Evolutionary conservation across 2,329 filamentous ascomycete genomes (phyloP), one percentile per base, ranked within the genome.

Genomic region (Hansfordia pulvinata): DNA sequence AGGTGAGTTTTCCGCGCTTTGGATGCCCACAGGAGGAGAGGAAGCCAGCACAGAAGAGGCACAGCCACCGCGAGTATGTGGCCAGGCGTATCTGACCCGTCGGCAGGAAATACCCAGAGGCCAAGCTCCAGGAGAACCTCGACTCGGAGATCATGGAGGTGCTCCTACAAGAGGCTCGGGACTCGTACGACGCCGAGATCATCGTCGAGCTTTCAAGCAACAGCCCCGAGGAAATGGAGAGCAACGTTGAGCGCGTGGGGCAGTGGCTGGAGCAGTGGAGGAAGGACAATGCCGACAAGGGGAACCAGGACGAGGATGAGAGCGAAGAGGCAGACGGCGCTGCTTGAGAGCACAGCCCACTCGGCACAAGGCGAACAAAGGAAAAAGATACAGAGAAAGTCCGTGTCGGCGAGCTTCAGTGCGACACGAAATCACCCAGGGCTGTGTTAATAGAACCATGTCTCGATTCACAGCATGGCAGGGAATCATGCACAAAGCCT

Each of bases 101-200:
- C 16, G 12, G 13, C 20, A 81, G 79, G 38, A 79, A 83, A 35
- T 94, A 94, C 51, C 65, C 71, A 34, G 82, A 90, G 46, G 65
- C 69, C 35, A 98, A 98, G 53, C 60, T 98, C 22, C 82, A 96
- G 51, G 90, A 96, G 53, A 98, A 98, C 47, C 61, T 98, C 33
- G 90, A 98, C 52, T 80, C 83, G 17, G 90, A 98, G 58, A 96
- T 98, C 47, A 96, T 98, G 76, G 80, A 93, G 46, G 83, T 96
- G 15, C 59, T 98, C 30, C 61, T 93, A 12, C 78, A 93, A 39
- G 90, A 98, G 58, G 90, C 90, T 17, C 64, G 75, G 33, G 86
- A 93, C 36, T 72, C 79, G 8, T 98, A 88, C 44, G 80, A 83
- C 28, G 72, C 80, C 51, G 74, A 90, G 46, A 82, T 93, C 39